Base-by-base conservation (phyloP, 163 green algal genomes). In the Trebouxia gelatinosa region DNA sequence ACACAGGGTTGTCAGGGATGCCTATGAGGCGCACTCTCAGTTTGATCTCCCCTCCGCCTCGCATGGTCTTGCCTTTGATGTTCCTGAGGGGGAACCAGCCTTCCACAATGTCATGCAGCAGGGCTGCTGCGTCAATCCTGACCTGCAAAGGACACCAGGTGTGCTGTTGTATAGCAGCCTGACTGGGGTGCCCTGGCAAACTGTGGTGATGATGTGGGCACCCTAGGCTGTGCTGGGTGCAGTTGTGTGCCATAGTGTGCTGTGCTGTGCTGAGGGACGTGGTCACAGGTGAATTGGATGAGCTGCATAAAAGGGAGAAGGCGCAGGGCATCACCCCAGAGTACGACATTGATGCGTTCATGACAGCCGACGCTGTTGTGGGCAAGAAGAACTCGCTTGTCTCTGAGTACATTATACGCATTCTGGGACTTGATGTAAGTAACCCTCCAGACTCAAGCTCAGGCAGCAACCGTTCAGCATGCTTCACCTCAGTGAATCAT, bases 361-460 rank as follows among this genome's bases (percentile, higher is more conserved):
- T 91, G 80, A 83, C 83, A 61, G 85, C 85, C 31, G 62, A 32
- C 31, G 46, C 40, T 16, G 40, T 76, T 32, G 43, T 29, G 28
- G 59, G 75, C 75, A 76, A 82, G 67, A 28, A 62, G 11, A 58
- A 85, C 23, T 80, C 57, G 48, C 82, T 87, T 29, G 72, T 86
- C 5, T 80, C 80, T 9, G 70, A 81, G 54, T 85, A 77, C 38
- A 71, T 82, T 28, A 51, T 84, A 31, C 29, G 77, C 16, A 58
- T 92, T 76, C 86, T 94, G 68, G 89, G 85, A 40, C 85, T 93
- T 34, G 89, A 89, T 19, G 80, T 89, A 46, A 38, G 58, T 28
- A 3, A 3, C 3, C 1, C 48, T 59, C 19, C 26, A 23, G 48
- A 3, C 23, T 59, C 19, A 29, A 23, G n/a, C n/a, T n/a, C n/a